Conservation (phyloP, 2,329 filamentous ascomycete species). For the Pleochaeta shiraiana region DNA sequence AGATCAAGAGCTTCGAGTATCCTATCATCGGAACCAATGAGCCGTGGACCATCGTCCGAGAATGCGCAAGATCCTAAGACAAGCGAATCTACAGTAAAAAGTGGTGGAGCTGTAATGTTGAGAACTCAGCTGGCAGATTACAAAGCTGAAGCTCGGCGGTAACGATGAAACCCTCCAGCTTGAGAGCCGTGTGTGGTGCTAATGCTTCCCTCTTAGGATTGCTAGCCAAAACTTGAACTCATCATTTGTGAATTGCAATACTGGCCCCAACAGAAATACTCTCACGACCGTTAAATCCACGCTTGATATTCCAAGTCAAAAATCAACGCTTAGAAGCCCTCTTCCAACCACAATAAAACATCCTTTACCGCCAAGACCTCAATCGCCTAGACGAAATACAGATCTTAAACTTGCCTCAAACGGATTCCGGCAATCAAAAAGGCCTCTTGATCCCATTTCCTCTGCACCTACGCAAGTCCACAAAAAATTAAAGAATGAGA, state of each 20-base stretch:
- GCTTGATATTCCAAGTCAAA: neutral
- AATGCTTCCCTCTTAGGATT: neutral
- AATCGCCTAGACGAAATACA: slow-evolving; percentile 9
- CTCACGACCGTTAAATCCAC: neutral
- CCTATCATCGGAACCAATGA: slow-evolving; percentile 10
- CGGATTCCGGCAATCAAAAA: slow-evolving; percentile 11
- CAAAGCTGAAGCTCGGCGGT: slow-evolving; percentile 6
- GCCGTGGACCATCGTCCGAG: slow-evolving; percentile 12
- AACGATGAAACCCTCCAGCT: neutral
- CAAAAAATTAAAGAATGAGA: slow-evolving; percentile 8
- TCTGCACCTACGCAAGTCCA: slow-evolving; percentile 5
- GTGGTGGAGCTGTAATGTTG: neutral
- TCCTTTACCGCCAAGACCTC: slow-evolving; percentile 14
- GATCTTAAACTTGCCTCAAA: slow-evolving; percentile 7
- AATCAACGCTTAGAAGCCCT: neutral
- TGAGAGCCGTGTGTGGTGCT: neutral
- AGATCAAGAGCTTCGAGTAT: slow-evolving; percentile 10
- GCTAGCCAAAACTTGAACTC: neutral
- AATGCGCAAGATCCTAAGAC: slow-evolving; percentile 6
- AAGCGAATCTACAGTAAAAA: neutral
- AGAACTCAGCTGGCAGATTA: slow-evolving; percentile 5
- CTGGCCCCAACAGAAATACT: neutral
- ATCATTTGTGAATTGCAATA: slow-evolving; percentile 5
- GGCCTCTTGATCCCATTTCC: slow-evolving; percentile 12
- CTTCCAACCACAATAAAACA: slow-evolving; percentile 10